Evolutionary conservation across 805 yeast species (phyloP), one percentile per base, ranked within the genome.

Genomic region (Ogataea saltuana): DNA sequence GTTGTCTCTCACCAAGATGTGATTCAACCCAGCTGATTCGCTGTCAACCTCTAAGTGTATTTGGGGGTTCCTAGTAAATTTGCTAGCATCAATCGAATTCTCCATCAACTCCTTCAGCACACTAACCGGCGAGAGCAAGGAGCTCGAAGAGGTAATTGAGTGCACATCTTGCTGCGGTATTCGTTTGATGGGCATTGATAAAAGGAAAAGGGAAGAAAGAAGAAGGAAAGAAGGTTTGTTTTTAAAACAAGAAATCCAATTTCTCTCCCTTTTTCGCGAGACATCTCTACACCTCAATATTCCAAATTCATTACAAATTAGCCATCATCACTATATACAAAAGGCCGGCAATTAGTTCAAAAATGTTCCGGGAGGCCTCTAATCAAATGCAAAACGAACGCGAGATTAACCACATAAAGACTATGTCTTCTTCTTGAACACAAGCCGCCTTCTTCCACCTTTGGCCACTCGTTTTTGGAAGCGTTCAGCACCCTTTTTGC

Each of bases 101-200:
- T 71, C 76, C 1, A 72, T 42, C 17, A 72, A 53, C 41, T 71
- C 75, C 44, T 66, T 68, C 17, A 71, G 56, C 9, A 67, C 75
- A 13, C 68, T 54, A 1, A 46, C 48, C 0, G 72, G 70, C 0
- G 67, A 60, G 21, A 55, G 53, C 1, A 71, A 53, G 45, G 74
- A 52, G 42, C 69, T 56, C 5, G 58, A 45, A 0, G 67, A 59
- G 1, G 49, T 50, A 25, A 63, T 53, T 0, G 56, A 46, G 4
- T 53, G 42, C 1, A 56, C 46, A 4, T 54, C 60, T 3, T 37
- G 38, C 15, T 49, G 56, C 2, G 56, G 48, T 4, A 63, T 44
- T 11, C 58, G 41, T 16, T 37, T 45, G n/a, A 62, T 61, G 11
- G 49, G 19, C 48, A 45, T 45, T 11, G 16, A 6, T 4, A 10